phyloP scores from a whole-genome alignment of 2,329 filamentous ascomycete species.

The Colletotrichum sp. region DNA sequence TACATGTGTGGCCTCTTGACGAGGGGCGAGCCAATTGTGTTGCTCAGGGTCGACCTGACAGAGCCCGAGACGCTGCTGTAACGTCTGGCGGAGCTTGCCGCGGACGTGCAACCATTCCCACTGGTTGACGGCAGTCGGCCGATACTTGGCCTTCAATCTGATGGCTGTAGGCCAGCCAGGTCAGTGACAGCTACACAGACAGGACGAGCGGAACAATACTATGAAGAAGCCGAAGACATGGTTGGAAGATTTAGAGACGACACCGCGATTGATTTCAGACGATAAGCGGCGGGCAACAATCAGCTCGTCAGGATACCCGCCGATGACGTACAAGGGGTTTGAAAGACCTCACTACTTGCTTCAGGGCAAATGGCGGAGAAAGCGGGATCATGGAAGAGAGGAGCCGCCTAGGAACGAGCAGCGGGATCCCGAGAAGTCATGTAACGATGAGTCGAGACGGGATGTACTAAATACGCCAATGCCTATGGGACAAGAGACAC shows the following conservation, averaged over 20 bases:
- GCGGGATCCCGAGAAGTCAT: neutral
- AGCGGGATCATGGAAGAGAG: neutral
- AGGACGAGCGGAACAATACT: constrained; percentile 23
- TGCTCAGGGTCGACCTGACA: constrained; percentile 40
- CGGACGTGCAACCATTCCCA: constrained; percentile 25
- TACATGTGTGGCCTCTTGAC: constrained; percentile 53
- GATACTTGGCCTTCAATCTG: constrained; percentile 34
- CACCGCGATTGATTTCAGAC: constrained; percentile 24
- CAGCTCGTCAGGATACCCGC: constrained; percentile 17
- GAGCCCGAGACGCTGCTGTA: constrained; percentile 32
- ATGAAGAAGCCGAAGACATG: constrained; percentile 20
- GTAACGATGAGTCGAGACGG: neutral
- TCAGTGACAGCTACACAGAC: constrained; percentile 5
- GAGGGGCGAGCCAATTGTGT: constrained; percentile 47
- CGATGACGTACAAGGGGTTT: constrained; percentile 22
- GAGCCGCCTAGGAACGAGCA: neutral
- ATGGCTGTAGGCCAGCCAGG: constrained; percentile 26
- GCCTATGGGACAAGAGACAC: neutral
- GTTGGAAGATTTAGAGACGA: constrained; percentile 29
- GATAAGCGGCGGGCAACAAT: constrained; percentile 17
- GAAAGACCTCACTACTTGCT: constrained; percentile 23
- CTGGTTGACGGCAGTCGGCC: neutral
- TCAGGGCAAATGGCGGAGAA: neutral
- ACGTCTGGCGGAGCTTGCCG: constrained; percentile 32
- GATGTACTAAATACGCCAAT: neutral